Percentiles rank a stretch among this genome's conserved stretches.
Conservation (phyloP, 192 early-diverging fungal species). For the Endogone sp. region DNA sequence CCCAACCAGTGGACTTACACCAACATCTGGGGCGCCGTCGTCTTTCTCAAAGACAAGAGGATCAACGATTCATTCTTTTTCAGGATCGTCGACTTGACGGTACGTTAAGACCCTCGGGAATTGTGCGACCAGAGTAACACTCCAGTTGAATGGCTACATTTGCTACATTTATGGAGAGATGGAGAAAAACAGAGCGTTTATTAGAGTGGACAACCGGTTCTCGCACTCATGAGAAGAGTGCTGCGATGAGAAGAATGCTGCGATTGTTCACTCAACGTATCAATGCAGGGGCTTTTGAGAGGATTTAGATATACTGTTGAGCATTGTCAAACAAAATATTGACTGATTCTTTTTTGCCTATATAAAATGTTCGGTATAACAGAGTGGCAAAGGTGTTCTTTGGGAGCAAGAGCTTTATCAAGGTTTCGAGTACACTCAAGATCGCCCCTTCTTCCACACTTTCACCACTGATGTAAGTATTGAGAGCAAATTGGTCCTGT, state of each 20-base stretch:
- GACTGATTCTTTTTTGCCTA: neutral
- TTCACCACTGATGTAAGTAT: conserved; percentile 60
- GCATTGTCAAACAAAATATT: neutral
- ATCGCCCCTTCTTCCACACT: conserved; percentile 65
- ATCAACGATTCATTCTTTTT: conserved; percentile 61
- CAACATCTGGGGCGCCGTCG: conserved; percentile 61
- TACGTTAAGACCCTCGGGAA: conserved; percentile 2
- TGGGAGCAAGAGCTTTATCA: conserved; percentile 83
- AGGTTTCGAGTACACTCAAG: conserved; percentile 61
- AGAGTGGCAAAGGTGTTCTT: conserved; percentile 51
- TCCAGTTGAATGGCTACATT: neutral
- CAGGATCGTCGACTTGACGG: conserved; percentile 63
- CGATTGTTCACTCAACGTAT: too few relatives aligned
- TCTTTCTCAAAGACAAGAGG: conserved; percentile 60
- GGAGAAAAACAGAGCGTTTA: neutral
- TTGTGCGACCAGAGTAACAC: too few relatives aligned
- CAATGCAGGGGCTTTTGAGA: neutral
- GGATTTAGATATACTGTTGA: too few relatives aligned
- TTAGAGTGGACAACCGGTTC: too few relatives aligned
- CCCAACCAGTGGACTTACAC: conserved; percentile 67
- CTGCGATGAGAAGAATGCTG: too few relatives aligned
- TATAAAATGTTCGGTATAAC: too few relatives aligned
- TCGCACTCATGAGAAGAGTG: too few relatives aligned
- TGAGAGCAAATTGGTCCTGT: too few relatives aligned
- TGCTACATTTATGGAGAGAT: neutral